These are phyloP conservation scores for Viola odorata DNA, from an alignment of 345 rosid genomes.

Conservation along the genomic window DNA sequence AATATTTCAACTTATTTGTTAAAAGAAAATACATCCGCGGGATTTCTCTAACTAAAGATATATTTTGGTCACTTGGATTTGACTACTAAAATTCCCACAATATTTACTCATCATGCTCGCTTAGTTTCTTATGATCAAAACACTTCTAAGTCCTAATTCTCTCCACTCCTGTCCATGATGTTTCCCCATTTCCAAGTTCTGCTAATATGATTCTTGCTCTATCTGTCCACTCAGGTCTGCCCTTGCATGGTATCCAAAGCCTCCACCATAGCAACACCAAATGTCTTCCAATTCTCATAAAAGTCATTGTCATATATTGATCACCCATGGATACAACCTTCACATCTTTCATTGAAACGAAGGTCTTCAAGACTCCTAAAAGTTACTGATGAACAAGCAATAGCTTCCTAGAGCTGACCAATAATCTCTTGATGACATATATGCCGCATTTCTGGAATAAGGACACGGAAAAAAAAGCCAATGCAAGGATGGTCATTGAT, in stretches of 20 bases:
- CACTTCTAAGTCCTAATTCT: conserved; percentile 79
- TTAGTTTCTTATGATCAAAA: conserved; percentile 60
- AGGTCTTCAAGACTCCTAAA: conserved; percentile 56
- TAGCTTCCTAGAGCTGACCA: conserved; percentile 72
- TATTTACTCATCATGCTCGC: conserved; percentile 67
- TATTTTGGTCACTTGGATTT: no score
- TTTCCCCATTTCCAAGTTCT: conserved; percentile 46
- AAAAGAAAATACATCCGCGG: no score
- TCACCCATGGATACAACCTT: conserved; percentile 88
- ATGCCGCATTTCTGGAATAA: conserved; percentile 60
- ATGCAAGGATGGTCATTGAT: conserved; percentile 29
- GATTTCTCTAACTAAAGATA: no score
- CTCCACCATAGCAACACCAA: conserved; percentile 96
- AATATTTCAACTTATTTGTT: no score
- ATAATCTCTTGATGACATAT: conserved; percentile 45
- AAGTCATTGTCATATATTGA: conserved; percentile 82
- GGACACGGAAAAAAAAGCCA: conserved; percentile 87
- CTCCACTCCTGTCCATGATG: conserved; percentile 52
- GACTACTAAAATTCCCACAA: conserved; percentile 42
- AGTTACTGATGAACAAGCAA: conserved; percentile 65
- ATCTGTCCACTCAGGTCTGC: conserved; percentile 60
- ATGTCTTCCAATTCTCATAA: conserved; percentile 64
- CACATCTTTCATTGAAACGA: conserved; percentile 68
- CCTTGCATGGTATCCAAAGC: conserved; percentile 89
- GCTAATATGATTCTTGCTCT: conserved; percentile 70